Evolutionary conservation across 257 asterid species (phyloP), one percentile per base, ranked within the genome.

Genomic region (Gentiana macrophylla): DNA sequence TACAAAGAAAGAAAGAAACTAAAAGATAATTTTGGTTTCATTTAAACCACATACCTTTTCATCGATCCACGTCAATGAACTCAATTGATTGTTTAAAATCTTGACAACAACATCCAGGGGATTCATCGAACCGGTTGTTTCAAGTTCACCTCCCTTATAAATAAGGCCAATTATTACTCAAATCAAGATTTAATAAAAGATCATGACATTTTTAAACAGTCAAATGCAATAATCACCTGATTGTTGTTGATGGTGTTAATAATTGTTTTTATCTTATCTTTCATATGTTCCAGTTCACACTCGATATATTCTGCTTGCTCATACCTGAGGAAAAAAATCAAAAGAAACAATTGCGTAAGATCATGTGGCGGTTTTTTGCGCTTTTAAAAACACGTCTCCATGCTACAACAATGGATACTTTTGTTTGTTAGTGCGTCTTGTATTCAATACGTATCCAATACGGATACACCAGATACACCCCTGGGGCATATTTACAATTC

Each of bases 1-100:
- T 38, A 41, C 46, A 41, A 41, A 41, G 46, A 5, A 10, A 5
- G 46, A 41, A 41, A 41, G 46, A 41, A 10, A 10, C 9, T 7
- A 5, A 5, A 10, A 10, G 46, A 10, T 0, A 3, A 5, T 4
- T 41, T 41, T 41, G 46, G 9, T 10, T 41, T 4, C 9, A 0
- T 3, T 11, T 52, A 58, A 49, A 70, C 37, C 33, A 59, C 82
- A 62, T 48, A 86, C 98, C 95, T 92, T 92, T 75, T 92, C 99
- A 69, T 92, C 94, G 48, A 88, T 68, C 95, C 90, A 85, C 86
- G 85, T 80, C 86, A 88, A 69, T 11, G 97, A 88, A 74, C 94
- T 88, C 74, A 92, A 64, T 60, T 92, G 97, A 69, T 88, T 88
- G 86, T 92, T 92, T 58, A 92, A 66, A 70, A 92, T 89, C 55